Conservation (phyloP, 2,329 filamentous ascomycete species). For the Cladosporium cucumerinum region DNA sequence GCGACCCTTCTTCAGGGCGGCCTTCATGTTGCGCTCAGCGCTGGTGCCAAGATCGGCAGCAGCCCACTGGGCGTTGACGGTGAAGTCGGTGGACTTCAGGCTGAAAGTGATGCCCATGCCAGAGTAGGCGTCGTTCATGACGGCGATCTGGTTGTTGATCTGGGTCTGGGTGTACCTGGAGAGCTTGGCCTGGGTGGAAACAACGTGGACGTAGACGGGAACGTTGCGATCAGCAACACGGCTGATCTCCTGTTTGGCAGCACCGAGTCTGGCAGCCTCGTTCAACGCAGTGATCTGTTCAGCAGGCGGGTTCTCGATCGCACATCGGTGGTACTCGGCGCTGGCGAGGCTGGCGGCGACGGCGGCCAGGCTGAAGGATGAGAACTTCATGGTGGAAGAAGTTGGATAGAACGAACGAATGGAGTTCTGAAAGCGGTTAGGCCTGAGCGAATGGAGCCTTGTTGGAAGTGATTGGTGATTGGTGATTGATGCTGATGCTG, state of each 20-base stretch:
- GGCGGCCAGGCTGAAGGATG: neutral
- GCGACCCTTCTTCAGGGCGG: slow-evolving; percentile 46
- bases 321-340: neutral
- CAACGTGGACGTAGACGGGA: slow-evolving; percentile 40
- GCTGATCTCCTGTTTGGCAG: slow-evolving; percentile 4
- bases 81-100: slow-evolving; percentile 46
- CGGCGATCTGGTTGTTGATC: slow-evolving; percentile 34
- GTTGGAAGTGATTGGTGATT: neutral
- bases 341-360: neutral
- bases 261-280: neutral
- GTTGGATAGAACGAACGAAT: neutral
- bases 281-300: neutral
- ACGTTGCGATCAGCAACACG: neutral
- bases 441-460: neutral
- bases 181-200: slow-evolving; percentile 34
- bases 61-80: slow-evolving; percentile 51
- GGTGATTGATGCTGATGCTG: neutral
- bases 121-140: slow-evolving; percentile 40
- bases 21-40: slow-evolving; percentile 43
- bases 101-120: slow-evolving; percentile 49
- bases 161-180: slow-evolving; percentile 37
- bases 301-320: neutral
- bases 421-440: neutral
- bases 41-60: slow-evolving; percentile 40
- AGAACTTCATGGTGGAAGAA: slow-evolving; percentile 1